phyloP scores from a whole-genome alignment of 176 grass and related monocot genomes.

The Lolium perenne region DNA sequence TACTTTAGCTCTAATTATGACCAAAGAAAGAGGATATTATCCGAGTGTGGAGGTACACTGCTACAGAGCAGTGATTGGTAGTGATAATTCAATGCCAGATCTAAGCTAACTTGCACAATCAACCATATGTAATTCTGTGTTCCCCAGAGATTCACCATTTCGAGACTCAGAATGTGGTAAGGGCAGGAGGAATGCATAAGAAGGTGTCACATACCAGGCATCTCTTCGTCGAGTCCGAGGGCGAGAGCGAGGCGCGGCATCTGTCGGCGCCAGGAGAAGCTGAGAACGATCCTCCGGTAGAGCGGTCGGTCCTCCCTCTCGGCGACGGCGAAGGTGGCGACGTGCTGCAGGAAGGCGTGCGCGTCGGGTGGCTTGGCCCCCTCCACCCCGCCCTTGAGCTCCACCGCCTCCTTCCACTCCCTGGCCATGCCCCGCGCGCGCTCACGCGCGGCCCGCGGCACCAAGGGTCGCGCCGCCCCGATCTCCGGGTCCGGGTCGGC shows the following conservation, averaged over 20 bases:
- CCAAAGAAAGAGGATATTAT: no score
- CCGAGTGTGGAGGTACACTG: no score
- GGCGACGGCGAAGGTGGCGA: slow-evolving; percentile 72
- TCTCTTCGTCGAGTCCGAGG: slow-evolving; percentile 79
- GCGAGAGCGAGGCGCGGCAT: slow-evolving; percentile 83
- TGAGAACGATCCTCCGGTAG: slow-evolving; percentile 75
- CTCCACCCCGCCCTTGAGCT: slow-evolving; percentile 71
- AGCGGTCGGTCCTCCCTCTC: slow-evolving; percentile 65
- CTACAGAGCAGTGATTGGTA: no score
- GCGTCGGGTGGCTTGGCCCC: slow-evolving; percentile 76
- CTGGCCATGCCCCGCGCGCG: slow-evolving; percentile 62
- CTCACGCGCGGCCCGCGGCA: slow-evolving; percentile 53
- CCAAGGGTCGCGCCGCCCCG: slow-evolving; percentile 51
- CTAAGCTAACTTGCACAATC: neutral
- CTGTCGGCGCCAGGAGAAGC: slow-evolving; percentile 87
- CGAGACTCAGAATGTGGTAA: neutral
- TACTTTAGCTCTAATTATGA: no score
- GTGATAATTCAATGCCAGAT: slow-evolving; percentile 23
- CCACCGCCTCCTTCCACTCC: slow-evolving; percentile 74
- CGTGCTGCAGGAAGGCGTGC: slow-evolving; percentile 85
- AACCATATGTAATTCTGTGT: neutral
- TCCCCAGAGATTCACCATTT: neutral
- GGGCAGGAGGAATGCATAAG: neutral
- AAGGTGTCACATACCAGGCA: slow-evolving; percentile 61
- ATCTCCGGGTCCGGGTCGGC: slow-evolving; percentile 69